Conservation (phyloP, 2,329 filamentous ascomycete species). For the Neocucurbitaria cava region DNA sequence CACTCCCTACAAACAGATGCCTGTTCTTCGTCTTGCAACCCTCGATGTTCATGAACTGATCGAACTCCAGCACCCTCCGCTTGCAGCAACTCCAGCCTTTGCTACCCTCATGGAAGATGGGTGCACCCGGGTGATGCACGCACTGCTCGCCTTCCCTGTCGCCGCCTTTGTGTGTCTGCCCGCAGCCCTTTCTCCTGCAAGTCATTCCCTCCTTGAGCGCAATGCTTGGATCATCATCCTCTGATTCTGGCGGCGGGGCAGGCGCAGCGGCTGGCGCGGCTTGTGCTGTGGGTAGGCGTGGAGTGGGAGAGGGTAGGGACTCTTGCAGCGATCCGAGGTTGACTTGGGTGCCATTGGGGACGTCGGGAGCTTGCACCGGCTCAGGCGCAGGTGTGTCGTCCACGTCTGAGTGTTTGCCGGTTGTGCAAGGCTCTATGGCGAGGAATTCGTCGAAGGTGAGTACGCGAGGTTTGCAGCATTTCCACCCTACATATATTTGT, state of each 20-base stretch:
- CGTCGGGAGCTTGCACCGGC: slow-evolving; percentile 56
- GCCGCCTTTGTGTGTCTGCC: slow-evolving; percentile 64
- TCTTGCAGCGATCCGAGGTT: slow-evolving; percentile 41
- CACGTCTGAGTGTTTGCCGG: slow-evolving; percentile 88
- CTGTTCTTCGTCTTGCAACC: slow-evolving; percentile 83
- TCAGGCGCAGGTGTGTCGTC: slow-evolving; percentile 69
- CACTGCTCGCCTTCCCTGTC: slow-evolving; percentile 74
- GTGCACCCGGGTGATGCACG: slow-evolving; percentile 84
- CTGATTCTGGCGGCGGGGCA: slow-evolving; percentile 61
- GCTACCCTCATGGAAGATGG: slow-evolving; percentile 96
- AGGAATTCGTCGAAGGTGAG: slow-evolving; percentile 99
- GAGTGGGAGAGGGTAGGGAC: slow-evolving; percentile 40
- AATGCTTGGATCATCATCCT: slow-evolving; percentile 81
- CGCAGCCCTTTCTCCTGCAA: slow-evolving; percentile 82
- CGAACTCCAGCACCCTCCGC: slow-evolving; percentile 91
- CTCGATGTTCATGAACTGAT: slow-evolving; percentile 95
- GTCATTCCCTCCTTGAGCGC: slow-evolving; percentile 75
- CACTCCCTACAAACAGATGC: slow-evolving; percentile 86
- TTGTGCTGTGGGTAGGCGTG: slow-evolving; percentile 42
- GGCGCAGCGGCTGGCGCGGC: slow-evolving; percentile 34
- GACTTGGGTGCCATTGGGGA: slow-evolving; percentile 46
- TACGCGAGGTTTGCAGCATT: slow-evolving; percentile 97
- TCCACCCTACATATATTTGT: slow-evolving; percentile 75
- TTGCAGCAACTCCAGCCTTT: slow-evolving; percentile 99
- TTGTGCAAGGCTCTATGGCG: slow-evolving; percentile 87